Conservation (phyloP, 164 flowering plant genomes). For the Cinnamomum micranthum region DNA sequence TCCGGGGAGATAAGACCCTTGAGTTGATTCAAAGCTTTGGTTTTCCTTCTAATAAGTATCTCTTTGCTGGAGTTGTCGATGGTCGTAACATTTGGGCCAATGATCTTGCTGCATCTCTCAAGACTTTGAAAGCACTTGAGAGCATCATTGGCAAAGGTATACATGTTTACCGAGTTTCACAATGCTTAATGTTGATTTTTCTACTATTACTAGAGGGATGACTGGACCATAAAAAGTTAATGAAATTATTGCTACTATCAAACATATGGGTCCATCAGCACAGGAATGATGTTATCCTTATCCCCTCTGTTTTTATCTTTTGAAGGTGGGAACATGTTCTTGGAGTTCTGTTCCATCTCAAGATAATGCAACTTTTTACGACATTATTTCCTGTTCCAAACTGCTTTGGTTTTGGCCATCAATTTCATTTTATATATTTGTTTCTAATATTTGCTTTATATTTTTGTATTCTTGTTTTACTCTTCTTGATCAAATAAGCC, state of each 20-base stretch:
- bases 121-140: constrained; percentile 18
- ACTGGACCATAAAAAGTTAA: too few species aligned
- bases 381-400: not conserved
- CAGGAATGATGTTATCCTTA: not conserved
- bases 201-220: not conserved
- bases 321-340: not conserved
- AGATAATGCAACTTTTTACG: not conserved
- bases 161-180: not conserved
- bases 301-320: not conserved
- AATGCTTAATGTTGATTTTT: not conserved
- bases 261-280: not conserved
- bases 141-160: constrained; percentile 24
- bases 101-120: constrained; percentile 26
- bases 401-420: not conserved
- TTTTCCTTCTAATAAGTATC: constrained; percentile 26
- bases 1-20: constrained; percentile 25
- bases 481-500: not conserved
- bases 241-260: too few species aligned
- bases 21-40: constrained; percentile 20
- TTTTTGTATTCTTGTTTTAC: not conserved
- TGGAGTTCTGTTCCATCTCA: not conserved
- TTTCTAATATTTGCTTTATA: not conserved
- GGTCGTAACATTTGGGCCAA: constrained; percentile 30
- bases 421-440: not conserved
- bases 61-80: constrained; percentile 27